Evolutionary conservation across 1,284 basidiomycete species (phyloP).

Genomic region (Athelia psychrophila): DNA sequence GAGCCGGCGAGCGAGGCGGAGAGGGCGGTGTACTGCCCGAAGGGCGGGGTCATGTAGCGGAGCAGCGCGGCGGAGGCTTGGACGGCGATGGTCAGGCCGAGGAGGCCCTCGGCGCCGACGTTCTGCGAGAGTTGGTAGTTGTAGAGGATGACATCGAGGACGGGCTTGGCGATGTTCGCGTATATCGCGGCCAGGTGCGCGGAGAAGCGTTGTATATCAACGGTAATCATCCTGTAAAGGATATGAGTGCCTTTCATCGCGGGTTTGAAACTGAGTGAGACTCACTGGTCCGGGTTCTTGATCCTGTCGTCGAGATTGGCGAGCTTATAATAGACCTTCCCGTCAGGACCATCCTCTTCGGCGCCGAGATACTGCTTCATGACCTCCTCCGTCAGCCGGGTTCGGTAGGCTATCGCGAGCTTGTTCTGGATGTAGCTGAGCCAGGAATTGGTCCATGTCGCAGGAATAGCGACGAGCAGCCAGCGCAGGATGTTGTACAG

Average conservation of each 20-base stretch:
- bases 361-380: conserved; percentile 85
- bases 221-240: conserved; percentile 78
- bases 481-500: conserved; percentile 85
- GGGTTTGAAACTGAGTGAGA: conserved; percentile 4
- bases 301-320: conserved; percentile 93
- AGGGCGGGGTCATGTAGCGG: conserved; percentile 87
- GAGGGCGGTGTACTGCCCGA: conserved; percentile 86
- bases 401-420: conserved; percentile 89
- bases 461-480: conserved; percentile 92
- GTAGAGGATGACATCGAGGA: conserved; percentile 92
- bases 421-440: conserved; percentile 93
- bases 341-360: conserved; percentile 54
- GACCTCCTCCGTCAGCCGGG: conserved; percentile 82
- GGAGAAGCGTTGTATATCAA: conserved; percentile 94
- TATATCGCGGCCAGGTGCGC: conserved; percentile 92
- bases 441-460: conserved; percentile 97
- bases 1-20: conserved; percentile 87
- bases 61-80: conserved; percentile 79
- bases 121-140: conserved; percentile 95
- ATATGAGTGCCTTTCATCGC: conserved; percentile 9
- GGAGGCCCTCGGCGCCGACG: conserved; percentile 91
- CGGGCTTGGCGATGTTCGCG: conserved; percentile 90
- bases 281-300: conserved; percentile 93
- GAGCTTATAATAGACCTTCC: conserved; percentile 93
- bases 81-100: conserved; percentile 83